Evolutionary conservation across 345 rosid species (phyloP), one percentile per base, ranked within the genome.

Genomic region (Aurinia saxatilis): DNA sequence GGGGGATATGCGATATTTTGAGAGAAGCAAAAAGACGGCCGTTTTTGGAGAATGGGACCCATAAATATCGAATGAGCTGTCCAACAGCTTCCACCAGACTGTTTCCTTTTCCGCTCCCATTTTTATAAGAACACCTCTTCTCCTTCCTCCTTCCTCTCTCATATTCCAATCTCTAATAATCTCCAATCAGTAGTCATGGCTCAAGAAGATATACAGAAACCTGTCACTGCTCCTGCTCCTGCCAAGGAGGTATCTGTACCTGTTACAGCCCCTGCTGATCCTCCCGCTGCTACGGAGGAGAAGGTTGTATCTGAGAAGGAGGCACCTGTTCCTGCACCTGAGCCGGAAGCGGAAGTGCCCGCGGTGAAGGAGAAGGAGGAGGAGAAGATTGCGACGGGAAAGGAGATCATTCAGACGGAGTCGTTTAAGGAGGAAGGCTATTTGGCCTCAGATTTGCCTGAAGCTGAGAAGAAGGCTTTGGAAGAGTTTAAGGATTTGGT

Each of bases 351-450:
- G 5, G 7, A 63, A 11, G 53, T 55, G 2, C 72, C 55, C 25
- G 25, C 25, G 25, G 25, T n/a, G n/a, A n/a, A n/a, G n/a, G n/a
- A n/a, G n/a, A n/a, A n/a, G 66, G 69, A 37, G 8, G 64, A 50
- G 50, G 76, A 62, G 33, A 61, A 51, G 34, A 21, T 18, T 0
- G 8, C 10, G 35, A 45, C 76, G 23, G 76, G 50, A 0, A 36
- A 51, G 38, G 78, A 59, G 67, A 46, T 77, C 19, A 35, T 75
- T 34, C 80, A 78, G n/a, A 59, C 83, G 21, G 76, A 60, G 9
- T 82, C 88, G 14, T 87, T 84, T 63, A 82, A 84, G 78, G 91
- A 87, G 65, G 88, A 87, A 75, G 78, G 80, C 50, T 81, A 87
- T 66, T 67, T 77, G 27, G 86, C 79, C 30, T 72, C 70, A 3